A percentile compares a stretch with the other conserved stretches of the same genome.
phyloP scores from a whole-genome alignment of 1,284 basidiomycete species.

The Pseudozyma pruni region DNA sequence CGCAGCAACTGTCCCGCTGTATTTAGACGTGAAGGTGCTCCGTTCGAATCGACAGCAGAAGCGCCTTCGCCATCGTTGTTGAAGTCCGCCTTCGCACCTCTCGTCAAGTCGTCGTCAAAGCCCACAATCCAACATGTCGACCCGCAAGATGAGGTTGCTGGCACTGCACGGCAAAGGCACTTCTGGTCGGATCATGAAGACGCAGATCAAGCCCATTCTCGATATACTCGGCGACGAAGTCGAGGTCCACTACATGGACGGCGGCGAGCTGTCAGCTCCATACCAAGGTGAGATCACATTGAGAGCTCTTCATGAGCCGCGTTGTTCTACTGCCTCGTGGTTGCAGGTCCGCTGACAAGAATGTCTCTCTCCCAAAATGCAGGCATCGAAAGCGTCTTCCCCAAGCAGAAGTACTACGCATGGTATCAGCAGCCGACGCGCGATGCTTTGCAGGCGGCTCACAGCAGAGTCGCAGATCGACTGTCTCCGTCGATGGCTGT shows the following conservation, averaged over 20 bases:
- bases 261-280: conserved; percentile 23
- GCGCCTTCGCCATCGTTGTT: no score
- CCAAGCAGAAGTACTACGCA: conserved; percentile 30
- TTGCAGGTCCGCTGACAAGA: neutral
- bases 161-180: conserved; percentile 52
- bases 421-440: conserved; percentile 44
- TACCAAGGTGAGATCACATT: conserved; percentile 51
- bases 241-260: conserved; percentile 37
- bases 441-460: conserved; percentile 16
- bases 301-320: no score
- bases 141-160: conserved; percentile 24
- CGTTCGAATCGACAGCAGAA: no score
- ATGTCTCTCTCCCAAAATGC: neutral
- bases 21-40: no score
- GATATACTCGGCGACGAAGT: conserved; percentile 26
- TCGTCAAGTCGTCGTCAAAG: no score
- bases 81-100: no score
- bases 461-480: conserved; percentile 16
- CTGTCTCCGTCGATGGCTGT: neutral
- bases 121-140: conserved; percentile 1
- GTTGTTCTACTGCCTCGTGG: neutral
- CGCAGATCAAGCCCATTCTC: conserved; percentile 45
- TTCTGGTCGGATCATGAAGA: conserved; percentile 42
- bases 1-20: no score
- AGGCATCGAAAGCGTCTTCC: conserved; percentile 46